Percentiles rank a stretch among this genome's conserved stretches.
Conservation (phyloP, 2,329 filamentous ascomycete genomes). For the Alternaria longipes region DNA sequence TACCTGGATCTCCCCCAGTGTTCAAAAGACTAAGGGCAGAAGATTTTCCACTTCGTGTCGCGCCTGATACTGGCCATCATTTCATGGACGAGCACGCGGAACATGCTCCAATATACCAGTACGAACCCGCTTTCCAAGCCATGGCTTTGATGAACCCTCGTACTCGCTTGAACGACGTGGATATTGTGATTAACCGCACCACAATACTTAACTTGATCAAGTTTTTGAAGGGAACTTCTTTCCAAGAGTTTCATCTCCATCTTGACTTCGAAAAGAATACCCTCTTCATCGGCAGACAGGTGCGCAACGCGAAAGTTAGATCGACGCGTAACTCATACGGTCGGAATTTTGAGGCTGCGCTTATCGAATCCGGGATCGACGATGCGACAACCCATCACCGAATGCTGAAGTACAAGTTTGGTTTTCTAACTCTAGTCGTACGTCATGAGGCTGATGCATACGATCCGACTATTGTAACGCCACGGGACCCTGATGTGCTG, state of each 20-base stretch:
- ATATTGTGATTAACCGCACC: constrained; percentile 7
- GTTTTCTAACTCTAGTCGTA: background rate
- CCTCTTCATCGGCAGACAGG: constrained; percentile 2
- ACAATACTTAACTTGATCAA: background rate
- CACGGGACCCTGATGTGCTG: background rate
- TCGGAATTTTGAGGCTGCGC: background rate
- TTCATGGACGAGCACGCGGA: background rate
- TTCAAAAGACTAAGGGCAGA: background rate
- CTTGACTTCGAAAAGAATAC: constrained; percentile 4
- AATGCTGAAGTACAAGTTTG: background rate
- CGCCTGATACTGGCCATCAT: background rate
- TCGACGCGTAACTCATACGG: background rate
- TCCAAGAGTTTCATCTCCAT: constrained; percentile 6
- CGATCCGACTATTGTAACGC: background rate
- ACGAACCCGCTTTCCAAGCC: constrained; percentile 21
- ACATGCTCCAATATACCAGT: constrained; percentile 4
- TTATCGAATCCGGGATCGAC: background rate
- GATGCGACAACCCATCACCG: background rate
- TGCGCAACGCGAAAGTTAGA: background rate
- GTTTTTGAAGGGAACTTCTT: background rate
- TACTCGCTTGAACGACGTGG: constrained; percentile 4
- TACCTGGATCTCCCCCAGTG: background rate
- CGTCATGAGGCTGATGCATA: background rate
- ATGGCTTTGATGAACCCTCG: constrained; percentile 15
- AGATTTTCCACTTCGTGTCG: background rate